These are phyloP conservation scores for Lunasporangiospora selenospora DNA, from an alignment of 192 early-diverging fungal genomes.

Conservation along the genomic window DNA sequence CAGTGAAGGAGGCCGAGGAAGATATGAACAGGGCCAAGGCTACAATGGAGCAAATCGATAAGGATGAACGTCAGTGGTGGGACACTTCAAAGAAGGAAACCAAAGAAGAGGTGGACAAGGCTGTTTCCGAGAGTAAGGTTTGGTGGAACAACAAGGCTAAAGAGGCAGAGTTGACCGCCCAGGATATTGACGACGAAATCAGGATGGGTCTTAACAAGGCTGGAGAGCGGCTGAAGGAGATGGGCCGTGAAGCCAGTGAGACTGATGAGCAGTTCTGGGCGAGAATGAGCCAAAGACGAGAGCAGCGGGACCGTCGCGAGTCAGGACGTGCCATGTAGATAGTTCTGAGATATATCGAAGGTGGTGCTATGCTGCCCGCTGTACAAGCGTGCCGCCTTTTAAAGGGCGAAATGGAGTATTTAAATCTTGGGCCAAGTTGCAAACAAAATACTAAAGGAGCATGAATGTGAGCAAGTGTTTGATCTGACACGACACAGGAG, in stretches of 20 bases:
- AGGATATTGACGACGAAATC: constrained; percentile 1
- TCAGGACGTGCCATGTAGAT: constrained; percentile 41
- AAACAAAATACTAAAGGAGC: too few species aligned
- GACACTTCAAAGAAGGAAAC: too few species aligned
- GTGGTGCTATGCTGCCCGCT: too few species aligned
- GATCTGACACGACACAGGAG: neutral
- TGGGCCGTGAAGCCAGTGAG: constrained; percentile 18
- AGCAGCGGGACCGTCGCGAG: constrained; percentile 37
- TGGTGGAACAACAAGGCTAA: constrained; percentile 19
- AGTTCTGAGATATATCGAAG: neutral
- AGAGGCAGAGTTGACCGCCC: constrained; percentile 3
- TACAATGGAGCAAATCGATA: too few species aligned
- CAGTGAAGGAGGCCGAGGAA: too few species aligned
- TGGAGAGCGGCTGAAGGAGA: constrained; percentile 23
- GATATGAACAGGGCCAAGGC: too few species aligned
- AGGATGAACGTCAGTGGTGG: too few species aligned
- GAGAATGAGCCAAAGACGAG: constrained; percentile 9
- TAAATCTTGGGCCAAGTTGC: too few species aligned
- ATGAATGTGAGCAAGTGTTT: too few species aligned
- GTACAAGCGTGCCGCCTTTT: too few species aligned
- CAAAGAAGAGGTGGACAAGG: constrained; percentile 10
- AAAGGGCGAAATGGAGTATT: too few species aligned
- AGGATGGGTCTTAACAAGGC: constrained; percentile 22
- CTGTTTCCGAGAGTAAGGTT: neutral
- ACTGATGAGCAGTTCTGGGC: constrained; percentile 23